Evolutionary conservation across 202 grass and related monocot species (phyloP).

Genomic region (Alloteropsis angusta): DNA sequence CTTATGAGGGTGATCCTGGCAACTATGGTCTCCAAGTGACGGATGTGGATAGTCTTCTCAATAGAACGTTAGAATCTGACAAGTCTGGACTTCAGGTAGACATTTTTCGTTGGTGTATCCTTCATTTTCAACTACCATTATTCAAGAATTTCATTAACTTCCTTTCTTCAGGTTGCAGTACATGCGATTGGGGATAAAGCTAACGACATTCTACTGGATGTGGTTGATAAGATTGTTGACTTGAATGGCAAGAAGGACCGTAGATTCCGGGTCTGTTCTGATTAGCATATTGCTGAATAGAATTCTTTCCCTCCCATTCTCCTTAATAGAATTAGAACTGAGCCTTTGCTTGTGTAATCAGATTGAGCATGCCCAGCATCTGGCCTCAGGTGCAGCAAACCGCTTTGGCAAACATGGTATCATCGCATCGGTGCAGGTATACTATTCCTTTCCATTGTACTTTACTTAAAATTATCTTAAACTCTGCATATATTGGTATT

Average conservation of each 20-base stretch:
- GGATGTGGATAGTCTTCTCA: slow-evolving; percentile 51
- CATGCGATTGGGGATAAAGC: slow-evolving; percentile 97
- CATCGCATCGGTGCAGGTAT: slow-evolving; percentile 83
- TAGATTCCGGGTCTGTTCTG: slow-evolving; percentile 58
- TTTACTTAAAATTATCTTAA: not conserved
- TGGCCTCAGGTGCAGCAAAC: slow-evolving; percentile 42
- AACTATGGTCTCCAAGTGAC: slow-evolving; percentile 68
- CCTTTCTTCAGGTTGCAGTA: slow-evolving; percentile 60
- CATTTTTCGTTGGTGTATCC: not conserved
- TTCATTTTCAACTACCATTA: not conserved
- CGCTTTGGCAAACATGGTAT: slow-evolving; percentile 68
- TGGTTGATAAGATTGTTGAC: slow-evolving; percentile 48
- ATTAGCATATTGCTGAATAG: not conserved
- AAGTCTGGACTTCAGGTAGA: slow-evolving; percentile 74
- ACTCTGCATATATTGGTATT: not conserved
- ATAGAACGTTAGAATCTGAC: slow-evolving; percentile 68
- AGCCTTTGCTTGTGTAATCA: slow-evolving; percentile 27
- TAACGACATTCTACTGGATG: slow-evolving; percentile 69
- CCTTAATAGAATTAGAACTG: slow-evolving; percentile 16
- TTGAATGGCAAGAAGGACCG: slow-evolving; percentile 62
- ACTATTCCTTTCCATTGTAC: not conserved
- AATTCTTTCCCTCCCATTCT: not conserved
- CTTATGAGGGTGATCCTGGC: slow-evolving; percentile 50
- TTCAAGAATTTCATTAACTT: slow-evolving; percentile 9
- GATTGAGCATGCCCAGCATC: slow-evolving; percentile 97